Percentiles rank a stretch among this genome's conserved stretches.
These are phyloP conservation scores for Eimeria maxima DNA, from an alignment of 169 alveolate genomes.

Conservation along the genomic window DNA sequence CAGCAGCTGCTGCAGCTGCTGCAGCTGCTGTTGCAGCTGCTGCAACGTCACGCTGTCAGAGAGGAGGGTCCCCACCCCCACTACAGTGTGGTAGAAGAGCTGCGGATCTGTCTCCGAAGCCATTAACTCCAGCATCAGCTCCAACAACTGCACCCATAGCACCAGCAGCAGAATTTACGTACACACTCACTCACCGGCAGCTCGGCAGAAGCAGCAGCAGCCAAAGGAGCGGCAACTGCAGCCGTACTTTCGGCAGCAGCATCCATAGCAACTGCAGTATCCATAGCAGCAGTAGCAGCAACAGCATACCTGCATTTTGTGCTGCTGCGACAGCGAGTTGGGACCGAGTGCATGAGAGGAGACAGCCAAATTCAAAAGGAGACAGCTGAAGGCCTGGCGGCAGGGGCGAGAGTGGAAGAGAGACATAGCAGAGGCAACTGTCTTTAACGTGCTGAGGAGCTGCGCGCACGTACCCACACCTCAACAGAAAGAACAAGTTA, in stretches of 20 bases:
- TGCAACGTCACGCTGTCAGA: slow-evolving; percentile 11
- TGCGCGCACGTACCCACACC: slow-evolving; percentile 5
- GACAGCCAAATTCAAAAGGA: slow-evolving; percentile 50
- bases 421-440: background rate
- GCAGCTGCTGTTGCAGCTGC: slow-evolving; percentile 65
- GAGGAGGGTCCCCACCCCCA: slow-evolving; percentile 35
- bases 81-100: slow-evolving; percentile 21
- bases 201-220: slow-evolving; percentile 15
- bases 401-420: slow-evolving; percentile 25
- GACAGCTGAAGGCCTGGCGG: slow-evolving; percentile 38
- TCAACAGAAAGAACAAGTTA: background rate
- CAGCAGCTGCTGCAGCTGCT: slow-evolving; percentile 67
- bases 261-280: background rate
- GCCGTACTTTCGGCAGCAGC: background rate
- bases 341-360: slow-evolving; percentile 26
- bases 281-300: background rate
- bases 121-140: slow-evolving; percentile 20
- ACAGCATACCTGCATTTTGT: slow-evolving; percentile 26
- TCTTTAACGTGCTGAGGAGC: background rate
- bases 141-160: slow-evolving; percentile 36
- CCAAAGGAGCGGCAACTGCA: background rate
- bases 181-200: background rate
- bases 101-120: slow-evolving; percentile 10
- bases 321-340: background rate
- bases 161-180: background rate